Evolutionary conservation across 1,284 basidiomycete species (phyloP).

Genomic region (Malassezia psittaci): DNA sequence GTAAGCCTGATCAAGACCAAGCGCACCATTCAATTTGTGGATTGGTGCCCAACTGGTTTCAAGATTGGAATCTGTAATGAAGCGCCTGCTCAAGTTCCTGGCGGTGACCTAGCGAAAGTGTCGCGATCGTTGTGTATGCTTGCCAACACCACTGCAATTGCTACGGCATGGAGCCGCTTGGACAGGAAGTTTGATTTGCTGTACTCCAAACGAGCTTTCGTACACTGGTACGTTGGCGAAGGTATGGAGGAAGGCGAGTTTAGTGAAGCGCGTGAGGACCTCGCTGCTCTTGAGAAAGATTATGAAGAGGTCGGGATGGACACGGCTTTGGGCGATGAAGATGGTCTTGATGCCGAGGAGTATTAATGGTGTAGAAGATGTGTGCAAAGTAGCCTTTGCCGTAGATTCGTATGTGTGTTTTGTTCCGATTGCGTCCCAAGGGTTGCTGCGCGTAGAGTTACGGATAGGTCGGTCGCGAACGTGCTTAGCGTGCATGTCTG

Average conservation of each 20-base stretch:
- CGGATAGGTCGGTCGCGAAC: too few relatives aligned
- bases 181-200: conserved; percentile 99
- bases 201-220: conserved; percentile 49
- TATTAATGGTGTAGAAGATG: conserved; percentile 16
- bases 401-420: neutral
- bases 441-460: too few relatives aligned
- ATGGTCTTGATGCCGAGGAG: conserved; percentile 44
- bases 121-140: conserved; percentile 94
- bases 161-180: conserved; percentile 83
- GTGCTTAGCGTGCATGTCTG: too few relatives aligned
- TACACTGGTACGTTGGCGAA: conserved; percentile 68
- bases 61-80: conserved; percentile 93
- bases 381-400: neutral
- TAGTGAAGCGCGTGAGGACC: conserved; percentile 91
- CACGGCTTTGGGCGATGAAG: conserved; percentile 68
- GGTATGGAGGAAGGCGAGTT: conserved; percentile 99
- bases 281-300: conserved; percentile 83
- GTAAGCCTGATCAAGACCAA: conserved; percentile 84
- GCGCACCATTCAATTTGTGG: conserved; percentile 68
- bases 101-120: conserved; percentile 88
- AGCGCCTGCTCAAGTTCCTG: conserved; percentile 69
- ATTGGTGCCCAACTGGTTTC: conserved; percentile 99
- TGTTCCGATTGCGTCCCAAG: too few relatives aligned
- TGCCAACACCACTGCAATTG: conserved; percentile 87
- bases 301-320: conserved; percentile 65